Evolutionary conservation across 345 rosid genomes (phyloP).

Genomic region (Xanthoceras sorbifolium): DNA sequence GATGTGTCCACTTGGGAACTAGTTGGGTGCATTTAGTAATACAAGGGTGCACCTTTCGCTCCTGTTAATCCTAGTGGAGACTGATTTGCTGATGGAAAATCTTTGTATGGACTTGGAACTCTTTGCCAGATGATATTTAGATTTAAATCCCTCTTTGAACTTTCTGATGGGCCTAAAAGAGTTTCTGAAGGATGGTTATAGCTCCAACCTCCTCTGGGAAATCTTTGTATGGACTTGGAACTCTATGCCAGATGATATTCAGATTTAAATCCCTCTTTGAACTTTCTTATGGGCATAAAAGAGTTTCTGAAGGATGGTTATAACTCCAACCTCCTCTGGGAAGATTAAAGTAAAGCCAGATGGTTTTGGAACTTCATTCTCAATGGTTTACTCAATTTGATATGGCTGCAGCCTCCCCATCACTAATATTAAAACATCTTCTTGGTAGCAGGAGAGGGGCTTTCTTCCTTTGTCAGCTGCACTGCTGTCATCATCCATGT

Average conservation of each 20-base stretch:
- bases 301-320: background rate
- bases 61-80: background rate
- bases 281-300: background rate
- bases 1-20: background rate
- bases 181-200: background rate
- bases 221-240: background rate
- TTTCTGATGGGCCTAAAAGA: background rate
- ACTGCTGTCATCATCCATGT: constrained; percentile 64
- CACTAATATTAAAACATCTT: constrained; percentile 31
- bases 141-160: background rate
- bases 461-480: constrained; percentile 96
- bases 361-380: background rate
- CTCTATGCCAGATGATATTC: background rate
- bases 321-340: background rate
- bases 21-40: background rate
- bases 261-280: background rate
- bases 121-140: background rate
- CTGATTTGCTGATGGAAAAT: background rate
- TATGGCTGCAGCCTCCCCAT: background rate
- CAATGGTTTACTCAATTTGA: background rate
- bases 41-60: background rate
- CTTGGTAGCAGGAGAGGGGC: constrained; percentile 82
- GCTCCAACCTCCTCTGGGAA: background rate
- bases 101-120: background rate
- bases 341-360: background rate